Conservation (phyloP, 371 early-diverging fungal species). For the Chytridiales sp. region DNA sequence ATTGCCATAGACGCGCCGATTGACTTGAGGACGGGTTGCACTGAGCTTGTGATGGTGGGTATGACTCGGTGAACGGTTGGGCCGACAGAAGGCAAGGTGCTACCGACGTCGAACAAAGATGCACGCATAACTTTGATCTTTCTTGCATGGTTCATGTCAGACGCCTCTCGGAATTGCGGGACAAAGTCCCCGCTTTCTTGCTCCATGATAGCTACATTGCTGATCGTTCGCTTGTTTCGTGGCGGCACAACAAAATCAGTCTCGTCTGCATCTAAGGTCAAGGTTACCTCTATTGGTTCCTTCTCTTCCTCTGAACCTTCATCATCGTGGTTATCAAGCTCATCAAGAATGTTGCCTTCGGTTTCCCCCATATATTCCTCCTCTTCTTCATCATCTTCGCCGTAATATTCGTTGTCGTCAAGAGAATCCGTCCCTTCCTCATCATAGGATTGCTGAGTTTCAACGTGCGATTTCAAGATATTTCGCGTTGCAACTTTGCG, state of each 20-base stretch:
- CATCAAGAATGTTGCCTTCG: neutral
- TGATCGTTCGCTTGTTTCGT: too few relatives aligned
- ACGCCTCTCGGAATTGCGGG: neutral
- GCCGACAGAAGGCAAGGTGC: too few relatives aligned
- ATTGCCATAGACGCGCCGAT: too few relatives aligned
- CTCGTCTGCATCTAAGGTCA: too few relatives aligned
- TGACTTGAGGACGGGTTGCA: too few relatives aligned
- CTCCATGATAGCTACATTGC: neutral
- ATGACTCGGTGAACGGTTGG: too few relatives aligned
- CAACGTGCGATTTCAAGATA: neutral
- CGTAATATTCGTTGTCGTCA: conserved; percentile 10
- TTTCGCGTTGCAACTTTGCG: conserved; percentile 11
- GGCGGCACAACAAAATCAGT: too few relatives aligned
- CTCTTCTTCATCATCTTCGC: conserved; percentile 36
- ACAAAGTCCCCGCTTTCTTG: neutral
- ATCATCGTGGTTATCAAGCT: neutral
- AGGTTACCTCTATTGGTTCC: neutral
- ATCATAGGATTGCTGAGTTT: neutral
- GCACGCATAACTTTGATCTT: conserved; percentile 14
- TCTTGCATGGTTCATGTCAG: too few relatives aligned
- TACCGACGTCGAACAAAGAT: conserved; percentile 4
- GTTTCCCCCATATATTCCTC: conserved; percentile 1
- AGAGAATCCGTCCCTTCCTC: conserved; percentile 6
- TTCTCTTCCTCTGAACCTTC: conserved; percentile 2
- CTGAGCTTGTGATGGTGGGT: too few relatives aligned